Evolutionary conservation across 768 basidiomycete genomes (phyloP), one percentile per base, ranked within the genome.

Genomic region (Chalciporus sphaerocephalus): DNA sequence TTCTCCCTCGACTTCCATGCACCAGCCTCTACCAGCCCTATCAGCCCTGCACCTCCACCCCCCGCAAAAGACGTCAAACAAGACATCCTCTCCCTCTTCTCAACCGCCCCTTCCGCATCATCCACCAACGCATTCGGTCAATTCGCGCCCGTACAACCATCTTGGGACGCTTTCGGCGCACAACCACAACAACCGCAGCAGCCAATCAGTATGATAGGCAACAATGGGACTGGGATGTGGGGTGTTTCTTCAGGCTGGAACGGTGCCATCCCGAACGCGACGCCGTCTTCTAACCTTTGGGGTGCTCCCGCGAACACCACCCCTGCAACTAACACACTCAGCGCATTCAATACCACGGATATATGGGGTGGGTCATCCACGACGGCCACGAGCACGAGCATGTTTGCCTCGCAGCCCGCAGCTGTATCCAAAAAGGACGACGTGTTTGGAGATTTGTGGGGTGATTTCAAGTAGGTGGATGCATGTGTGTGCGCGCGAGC

Each of bases 1-100:
- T 93, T 94, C 62, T 79, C 84, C 21, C 81, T 94, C 44, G 91
- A 94, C 64, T 95, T 94, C 65, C 85, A 87, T 54, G 72, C 81
- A 1, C 81, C 86, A 1, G 35, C 71, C 7, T 22, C 51, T 8
- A 55, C 56, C 5, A 59, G 47, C 43, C n/a, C 59, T n/a, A 3
- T 17, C 64, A n/a, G n/a, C 2, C 44, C 69, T 1, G 50, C 64
- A 6, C 42, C 55, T 2, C 58, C 68, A 13, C 64, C 60, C 35
- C 71, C 75, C 0, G 75, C 74, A 62, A 89, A 87, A 58, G 85
- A 89, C 56, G 75, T 83, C 36, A 93, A 92, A 55, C 77, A 88
- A 44, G 87, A 94, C 53, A 94, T 94, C 52, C 71, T 94, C 15
- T 88, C 88, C 0, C 74, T 94, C 33, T 92, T 89, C 64, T 79